phyloP scores from a whole-genome alignment of 1,139 yeast species.

The Debaryomyces robertsiae region DNA sequence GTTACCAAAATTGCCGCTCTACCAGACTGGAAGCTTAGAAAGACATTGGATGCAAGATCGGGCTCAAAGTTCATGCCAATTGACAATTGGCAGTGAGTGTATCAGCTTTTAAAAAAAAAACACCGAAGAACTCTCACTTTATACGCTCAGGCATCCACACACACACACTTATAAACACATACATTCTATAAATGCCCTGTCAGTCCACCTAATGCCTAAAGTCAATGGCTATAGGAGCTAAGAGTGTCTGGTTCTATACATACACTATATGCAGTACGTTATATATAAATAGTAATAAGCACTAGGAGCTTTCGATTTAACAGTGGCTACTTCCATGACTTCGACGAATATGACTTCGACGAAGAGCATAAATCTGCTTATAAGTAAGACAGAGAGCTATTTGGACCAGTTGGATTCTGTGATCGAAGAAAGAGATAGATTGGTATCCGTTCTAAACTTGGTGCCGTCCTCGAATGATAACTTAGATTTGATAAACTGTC shows the following conservation, averaged over 20 bases:
- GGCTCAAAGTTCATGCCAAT: too few species aligned
- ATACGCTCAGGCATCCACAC: too few species aligned
- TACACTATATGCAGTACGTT: conserved; percentile 3
- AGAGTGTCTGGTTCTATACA: too few species aligned
- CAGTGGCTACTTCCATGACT: background rate
- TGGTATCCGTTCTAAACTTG: conserved; percentile 42
- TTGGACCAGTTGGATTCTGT: conserved; percentile 43
- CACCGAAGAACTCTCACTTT: too few species aligned
- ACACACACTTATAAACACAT: too few species aligned
- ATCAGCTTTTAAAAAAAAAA: too few species aligned
- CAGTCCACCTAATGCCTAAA: too few species aligned
- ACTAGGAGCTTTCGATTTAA: background rate
- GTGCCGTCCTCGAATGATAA: conserved; percentile 58
- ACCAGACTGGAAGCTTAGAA: background rate
- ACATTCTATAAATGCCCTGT: too few species aligned
- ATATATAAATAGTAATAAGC: conserved; percentile 3
- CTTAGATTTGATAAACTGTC: conserved; percentile 48
- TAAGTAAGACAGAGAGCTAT: conserved; percentile 18
- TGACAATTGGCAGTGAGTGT: too few species aligned
- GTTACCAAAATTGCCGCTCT: background rate
- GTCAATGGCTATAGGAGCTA: too few species aligned
- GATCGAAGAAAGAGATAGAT: conserved; percentile 54
- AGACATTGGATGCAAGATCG: background rate
- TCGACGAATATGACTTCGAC: conserved; percentile 9
- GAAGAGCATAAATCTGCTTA: conserved; percentile 19